Percentiles rank a stretch among this genome's conserved stretches.
Conservation (phyloP, 1,284 basidiomycete genomes). For the Tausonia pullulans region DNA sequence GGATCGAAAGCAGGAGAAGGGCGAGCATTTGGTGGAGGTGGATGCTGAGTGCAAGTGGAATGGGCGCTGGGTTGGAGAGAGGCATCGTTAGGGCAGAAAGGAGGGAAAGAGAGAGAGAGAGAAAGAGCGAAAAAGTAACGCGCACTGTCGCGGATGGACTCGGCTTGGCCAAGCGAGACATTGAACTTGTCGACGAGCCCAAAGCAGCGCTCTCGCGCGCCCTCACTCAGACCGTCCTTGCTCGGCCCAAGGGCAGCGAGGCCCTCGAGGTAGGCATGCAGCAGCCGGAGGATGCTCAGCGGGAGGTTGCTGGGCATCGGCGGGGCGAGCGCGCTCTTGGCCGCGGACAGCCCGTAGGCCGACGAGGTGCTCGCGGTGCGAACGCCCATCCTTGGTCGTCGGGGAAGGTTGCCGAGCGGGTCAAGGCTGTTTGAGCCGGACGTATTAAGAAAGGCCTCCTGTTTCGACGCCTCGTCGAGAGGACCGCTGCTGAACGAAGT, state of each 20-base stretch:
- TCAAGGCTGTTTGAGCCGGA: too few species aligned
- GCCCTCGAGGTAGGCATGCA: constrained; percentile 8
- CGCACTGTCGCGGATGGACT: constrained; percentile 11
- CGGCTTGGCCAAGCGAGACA: not conserved
- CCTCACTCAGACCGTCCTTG: not conserved
- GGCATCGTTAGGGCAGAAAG: not conserved
- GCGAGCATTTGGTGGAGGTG: constrained; percentile 15
- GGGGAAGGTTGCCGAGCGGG: too few species aligned
- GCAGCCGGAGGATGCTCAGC: constrained; percentile 7
- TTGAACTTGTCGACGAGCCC: not conserved
- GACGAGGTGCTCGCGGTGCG: too few species aligned
- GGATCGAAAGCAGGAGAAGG: constrained; percentile 9
- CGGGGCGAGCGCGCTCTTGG: not conserved
- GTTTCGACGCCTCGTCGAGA: too few species aligned
- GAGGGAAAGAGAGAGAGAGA: not conserved
- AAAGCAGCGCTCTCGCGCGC: not conserved
- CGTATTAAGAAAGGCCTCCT: too few species aligned
- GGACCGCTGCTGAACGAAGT: too few species aligned
- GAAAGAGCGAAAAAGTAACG: not conserved
- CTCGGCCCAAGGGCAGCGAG: not conserved
- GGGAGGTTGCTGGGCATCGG: constrained; percentile 7
- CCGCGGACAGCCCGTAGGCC: too few species aligned
- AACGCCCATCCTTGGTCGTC: too few species aligned
- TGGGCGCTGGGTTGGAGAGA: not conserved
- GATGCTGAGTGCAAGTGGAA: constrained; percentile 11